Evolutionary conservation across 78 protist species (phyloP).

Genomic region (Bodo saltans): DNA sequence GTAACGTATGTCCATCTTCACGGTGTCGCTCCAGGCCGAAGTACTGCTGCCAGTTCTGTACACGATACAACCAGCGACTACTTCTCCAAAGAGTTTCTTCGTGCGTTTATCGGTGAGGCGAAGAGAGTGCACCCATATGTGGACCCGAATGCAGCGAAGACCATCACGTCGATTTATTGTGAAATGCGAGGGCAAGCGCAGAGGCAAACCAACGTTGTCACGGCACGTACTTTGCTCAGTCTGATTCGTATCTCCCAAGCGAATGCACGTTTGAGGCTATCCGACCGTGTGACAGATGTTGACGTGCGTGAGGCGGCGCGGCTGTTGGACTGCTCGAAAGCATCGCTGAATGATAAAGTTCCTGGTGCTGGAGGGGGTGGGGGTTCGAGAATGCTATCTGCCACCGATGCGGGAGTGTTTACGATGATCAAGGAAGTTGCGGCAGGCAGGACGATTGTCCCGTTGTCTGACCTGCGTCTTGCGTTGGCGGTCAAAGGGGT

Average conservation of each 20-base stretch:
- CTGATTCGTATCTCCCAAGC: constrained; percentile 91
- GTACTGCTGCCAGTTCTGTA: too few species aligned
- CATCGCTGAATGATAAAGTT: constrained; percentile 82
- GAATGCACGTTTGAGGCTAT: constrained; percentile 60
- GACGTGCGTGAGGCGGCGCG: constrained; percentile 89
- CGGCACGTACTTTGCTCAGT: constrained; percentile 97
- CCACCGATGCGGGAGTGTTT: too few species aligned
- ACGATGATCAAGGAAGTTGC: too few species aligned
- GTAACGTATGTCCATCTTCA: constrained; percentile 85
- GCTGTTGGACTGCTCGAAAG: constrained; percentile 72
- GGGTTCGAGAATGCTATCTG: too few species aligned
- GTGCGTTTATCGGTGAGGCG: constrained; percentile 87
- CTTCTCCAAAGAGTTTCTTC: too few species aligned
- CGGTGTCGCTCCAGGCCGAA: too few species aligned
- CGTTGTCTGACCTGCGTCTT: too few species aligned
- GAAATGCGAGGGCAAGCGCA: constrained; percentile 51
- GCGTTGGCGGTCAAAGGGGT: too few species aligned
- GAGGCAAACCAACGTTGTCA: constrained; percentile 53
- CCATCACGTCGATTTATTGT: constrained; percentile 68
- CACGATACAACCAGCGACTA: neutral
- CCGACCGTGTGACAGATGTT: constrained; percentile 55
- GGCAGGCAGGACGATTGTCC: too few species aligned
- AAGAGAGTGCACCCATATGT: constrained; percentile 72
- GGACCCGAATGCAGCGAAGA: constrained; percentile 66
- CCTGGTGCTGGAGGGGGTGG: too few species aligned